Percentiles rank a stretch among this genome's conserved stretches.
Evolutionary conservation across 306 rosid genomes (phyloP).

Genomic region (Cucurbita argyrosperma): DNA sequence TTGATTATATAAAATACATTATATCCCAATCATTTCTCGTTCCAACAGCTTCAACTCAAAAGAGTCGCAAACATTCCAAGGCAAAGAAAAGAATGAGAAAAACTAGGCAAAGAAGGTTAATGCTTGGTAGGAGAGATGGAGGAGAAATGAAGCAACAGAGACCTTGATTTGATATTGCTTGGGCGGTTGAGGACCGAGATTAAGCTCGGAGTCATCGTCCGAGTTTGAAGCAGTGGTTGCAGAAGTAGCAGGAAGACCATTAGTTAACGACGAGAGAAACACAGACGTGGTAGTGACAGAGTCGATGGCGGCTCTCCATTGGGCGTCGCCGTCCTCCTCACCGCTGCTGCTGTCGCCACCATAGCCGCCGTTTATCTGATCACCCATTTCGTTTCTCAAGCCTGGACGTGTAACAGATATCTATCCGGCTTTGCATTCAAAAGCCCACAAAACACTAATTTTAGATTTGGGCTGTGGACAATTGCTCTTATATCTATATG

Average conservation of each 20-base stretch:
- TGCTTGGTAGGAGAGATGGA: background rate
- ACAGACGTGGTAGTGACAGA: slow-evolving; percentile 42
- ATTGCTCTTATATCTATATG: no score
- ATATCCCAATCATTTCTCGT: background rate
- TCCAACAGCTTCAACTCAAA: background rate
- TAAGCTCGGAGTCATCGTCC: slow-evolving; percentile 5
- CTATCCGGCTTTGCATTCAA: background rate
- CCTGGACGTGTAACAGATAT: background rate
- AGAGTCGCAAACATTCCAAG: background rate
- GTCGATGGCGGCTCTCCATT: slow-evolving; percentile 62
- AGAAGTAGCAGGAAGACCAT: slow-evolving; percentile 18
- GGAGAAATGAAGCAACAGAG: background rate
- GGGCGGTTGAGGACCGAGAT: slow-evolving; percentile 26
- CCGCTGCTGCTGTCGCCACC: slow-evolving; percentile 45
- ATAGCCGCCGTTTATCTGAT: slow-evolving; percentile 17
- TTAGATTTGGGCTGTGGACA: no score
- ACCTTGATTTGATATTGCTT: slow-evolving; percentile 91
- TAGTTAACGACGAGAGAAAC: slow-evolving; percentile 25
- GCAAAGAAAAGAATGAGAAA: background rate
- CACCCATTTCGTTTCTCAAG: slow-evolving; percentile 20
- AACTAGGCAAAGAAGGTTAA: background rate
- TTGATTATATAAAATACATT: background rate
- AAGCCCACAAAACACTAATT: background rate
- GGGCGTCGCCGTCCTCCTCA: slow-evolving; percentile 76
- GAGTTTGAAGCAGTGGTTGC: background rate